Evolutionary conservation across 768 basidiomycete species (phyloP), one percentile per base, ranked within the genome.

Genomic region (Boletus eberwhitei): DNA sequence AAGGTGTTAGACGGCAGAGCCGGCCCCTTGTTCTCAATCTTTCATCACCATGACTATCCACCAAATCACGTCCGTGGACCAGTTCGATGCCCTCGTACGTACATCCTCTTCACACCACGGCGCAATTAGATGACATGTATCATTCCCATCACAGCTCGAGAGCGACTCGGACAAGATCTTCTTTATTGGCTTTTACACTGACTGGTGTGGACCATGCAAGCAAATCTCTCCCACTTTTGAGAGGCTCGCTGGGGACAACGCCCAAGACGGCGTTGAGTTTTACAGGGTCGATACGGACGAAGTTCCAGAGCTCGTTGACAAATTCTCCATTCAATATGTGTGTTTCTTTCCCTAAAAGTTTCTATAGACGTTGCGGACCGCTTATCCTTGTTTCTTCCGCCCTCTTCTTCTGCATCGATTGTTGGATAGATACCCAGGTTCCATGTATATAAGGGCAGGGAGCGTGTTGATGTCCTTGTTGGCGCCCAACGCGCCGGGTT

Each of bases 261-360:
- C 63, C 4, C 57, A 53, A 39, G 51, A 62, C 1, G 65, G 58
- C 8, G 63, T 85, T 55, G 74, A 74, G 17, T 90, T 87, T 73
- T 86, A 83, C 77, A 90, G 88, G 68, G 79, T 90, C 55, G 83
- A 92, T 59, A 79, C 87, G 21, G 88, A 92, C 60, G 71, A 71
- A 7, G 75, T 78, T 44, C 36, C 58, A 0, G 74, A 77, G 0
- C 77, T 87, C 48, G 58, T 80, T 0, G 64, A 77, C 50, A 81
- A 80, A 64, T 78, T 79, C 45, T 74, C 75, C 21, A 72, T 88
- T 48, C 72, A 74, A 60, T 79, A 82, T 29, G 86, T 88, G 55
- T 34, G 84, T 64, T 3, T 31, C 29, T 22, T 24, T 42, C 3
- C 31, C 38, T n/a, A n/a, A n/a, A n/a, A n/a, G n/a, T 19, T 16